A percentile compares a stretch with the other conserved stretches of the same genome.
These are phyloP conservation scores for Euclidium syriacum DNA, from an alignment of 345 rosid genomes.

Conservation along the genomic window DNA sequence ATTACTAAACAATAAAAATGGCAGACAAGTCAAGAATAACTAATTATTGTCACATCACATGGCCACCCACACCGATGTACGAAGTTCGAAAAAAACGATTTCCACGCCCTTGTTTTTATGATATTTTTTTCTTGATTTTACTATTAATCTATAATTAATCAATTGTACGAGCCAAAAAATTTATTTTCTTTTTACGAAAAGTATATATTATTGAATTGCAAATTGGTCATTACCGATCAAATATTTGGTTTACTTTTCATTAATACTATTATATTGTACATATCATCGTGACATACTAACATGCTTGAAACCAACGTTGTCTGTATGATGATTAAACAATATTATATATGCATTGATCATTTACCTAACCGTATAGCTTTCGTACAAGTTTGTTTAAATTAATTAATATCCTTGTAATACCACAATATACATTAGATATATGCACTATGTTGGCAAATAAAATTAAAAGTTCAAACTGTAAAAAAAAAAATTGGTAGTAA, in stretches of 20 bases:
- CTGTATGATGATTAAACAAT: slow-evolving; percentile 1
- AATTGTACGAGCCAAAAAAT: too few species aligned
- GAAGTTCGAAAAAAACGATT: background rate
- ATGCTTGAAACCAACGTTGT: slow-evolving; percentile 8
- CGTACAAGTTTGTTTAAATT: background rate
- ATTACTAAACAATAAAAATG: background rate
- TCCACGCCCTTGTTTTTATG: background rate
- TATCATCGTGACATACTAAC: background rate
- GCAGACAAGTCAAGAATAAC: background rate
- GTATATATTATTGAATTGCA: background rate
- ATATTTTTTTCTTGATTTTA: background rate
- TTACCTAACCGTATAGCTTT: slow-evolving; percentile 1
- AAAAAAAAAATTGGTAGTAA: too few species aligned
- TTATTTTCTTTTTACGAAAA: background rate
- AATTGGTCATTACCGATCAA: background rate
- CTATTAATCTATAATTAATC: too few species aligned
- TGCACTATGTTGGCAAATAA: background rate
- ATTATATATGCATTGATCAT: background rate
- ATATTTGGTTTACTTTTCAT: background rate
- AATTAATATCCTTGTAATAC: too few species aligned
- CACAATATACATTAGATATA: background rate
- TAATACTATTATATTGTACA: background rate
- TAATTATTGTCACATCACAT: slow-evolving; percentile 2
- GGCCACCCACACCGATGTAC: background rate
- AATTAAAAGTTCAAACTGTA: too few species aligned